Conservation (phyloP, 2,329 filamentous ascomycete species). For the Claviceps maximensis region DNA sequence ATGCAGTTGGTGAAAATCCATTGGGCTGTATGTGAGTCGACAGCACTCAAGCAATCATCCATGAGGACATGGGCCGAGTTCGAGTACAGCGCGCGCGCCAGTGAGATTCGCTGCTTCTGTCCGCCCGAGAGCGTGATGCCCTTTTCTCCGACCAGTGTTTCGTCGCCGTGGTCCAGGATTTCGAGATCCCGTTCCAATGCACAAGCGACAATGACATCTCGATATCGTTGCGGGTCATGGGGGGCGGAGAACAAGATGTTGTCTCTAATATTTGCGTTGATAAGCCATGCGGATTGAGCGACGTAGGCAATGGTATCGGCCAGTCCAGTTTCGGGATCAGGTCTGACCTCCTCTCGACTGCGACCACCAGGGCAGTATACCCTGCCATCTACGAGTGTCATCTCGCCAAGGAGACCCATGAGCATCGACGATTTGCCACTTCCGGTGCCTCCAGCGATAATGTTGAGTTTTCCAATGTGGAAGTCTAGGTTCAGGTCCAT, state of each 20-base stretch:
- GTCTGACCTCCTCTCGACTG: conserved; percentile 71
- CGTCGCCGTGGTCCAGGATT: conserved; percentile 83
- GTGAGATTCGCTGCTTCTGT: conserved; percentile 92
- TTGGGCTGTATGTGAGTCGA: conserved; percentile 93
- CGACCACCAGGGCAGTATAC: conserved; percentile 77
- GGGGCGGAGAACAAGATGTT: conserved; percentile 86
- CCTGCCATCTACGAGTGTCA: conserved; percentile 70
- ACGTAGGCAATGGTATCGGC: conserved; percentile 93
- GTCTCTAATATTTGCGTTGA: conserved; percentile 89
- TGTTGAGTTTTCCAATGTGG: conserved; percentile 72
- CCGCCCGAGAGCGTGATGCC: conserved; percentile 93
- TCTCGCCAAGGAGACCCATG: conserved; percentile 93
- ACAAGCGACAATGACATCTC: conserved; percentile 79
- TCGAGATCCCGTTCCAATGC: conserved; percentile 82
- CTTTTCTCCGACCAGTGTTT: conserved; percentile 92
- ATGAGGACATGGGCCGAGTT: conserved; percentile 82
- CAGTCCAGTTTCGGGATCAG: conserved; percentile 71
- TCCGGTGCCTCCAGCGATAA: conserved; percentile 85
- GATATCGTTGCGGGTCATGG: conserved; percentile 71
- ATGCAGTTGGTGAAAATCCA: conserved; percentile 96
- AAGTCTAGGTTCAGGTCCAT: conserved; percentile 78
- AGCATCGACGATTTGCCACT: conserved; percentile 91
- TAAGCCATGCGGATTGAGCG: conserved; percentile 91
- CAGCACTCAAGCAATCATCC: conserved; percentile 90
- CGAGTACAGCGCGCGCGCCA: conserved; percentile 94